These are phyloP conservation scores for Actinomortierella ambigua DNA, from an alignment of 371 early-diverging fungal species.

Conservation along the genomic window DNA sequence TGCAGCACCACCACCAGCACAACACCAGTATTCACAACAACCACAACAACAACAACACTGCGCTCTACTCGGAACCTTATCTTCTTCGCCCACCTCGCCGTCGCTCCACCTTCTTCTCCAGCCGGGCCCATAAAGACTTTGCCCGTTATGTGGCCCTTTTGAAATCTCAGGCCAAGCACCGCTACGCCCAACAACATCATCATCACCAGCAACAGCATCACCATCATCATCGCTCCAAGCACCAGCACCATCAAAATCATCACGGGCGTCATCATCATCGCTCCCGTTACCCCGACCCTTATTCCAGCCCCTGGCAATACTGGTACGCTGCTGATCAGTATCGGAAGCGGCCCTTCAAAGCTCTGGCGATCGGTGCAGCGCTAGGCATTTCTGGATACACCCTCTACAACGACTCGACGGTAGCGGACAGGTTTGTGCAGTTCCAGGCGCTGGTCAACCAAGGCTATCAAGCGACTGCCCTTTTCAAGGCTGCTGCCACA, in stretches of 20 bases:
- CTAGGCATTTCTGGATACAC: conserved; percentile 13
- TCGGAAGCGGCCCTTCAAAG: conserved; percentile 1
- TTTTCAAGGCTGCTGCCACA: too few relatives aligned
- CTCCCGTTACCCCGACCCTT: neutral
- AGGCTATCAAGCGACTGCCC: conserved; percentile 1
- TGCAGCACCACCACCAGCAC: neutral
- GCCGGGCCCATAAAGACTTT: too few relatives aligned
- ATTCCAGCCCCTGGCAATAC: conserved; percentile 3
- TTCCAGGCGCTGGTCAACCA: conserved; percentile 18
- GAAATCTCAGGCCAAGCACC: too few relatives aligned
- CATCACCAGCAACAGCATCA: neutral
- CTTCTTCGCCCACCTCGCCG: too few relatives aligned
- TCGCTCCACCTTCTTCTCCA: too few relatives aligned
- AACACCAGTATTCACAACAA: conserved; percentile 5
- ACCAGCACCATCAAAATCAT: neutral
- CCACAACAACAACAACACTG: neutral
- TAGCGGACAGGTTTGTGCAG: conserved; percentile 5
- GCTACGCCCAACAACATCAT: neutral
- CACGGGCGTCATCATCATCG: neutral
- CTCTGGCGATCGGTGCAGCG: neutral
- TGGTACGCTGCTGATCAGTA: conserved; percentile 2
- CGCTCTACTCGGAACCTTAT: too few relatives aligned
- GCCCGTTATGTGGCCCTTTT: too few relatives aligned
- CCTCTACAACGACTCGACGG: conserved; percentile 15
- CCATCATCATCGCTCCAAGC: neutral